Percentiles rank a stretch among this genome's conserved stretches.
Evolutionary conservation across 2,329 filamentous ascomycete species (phyloP).

Genomic region (Alternaria hordeiaustralica): DNA sequence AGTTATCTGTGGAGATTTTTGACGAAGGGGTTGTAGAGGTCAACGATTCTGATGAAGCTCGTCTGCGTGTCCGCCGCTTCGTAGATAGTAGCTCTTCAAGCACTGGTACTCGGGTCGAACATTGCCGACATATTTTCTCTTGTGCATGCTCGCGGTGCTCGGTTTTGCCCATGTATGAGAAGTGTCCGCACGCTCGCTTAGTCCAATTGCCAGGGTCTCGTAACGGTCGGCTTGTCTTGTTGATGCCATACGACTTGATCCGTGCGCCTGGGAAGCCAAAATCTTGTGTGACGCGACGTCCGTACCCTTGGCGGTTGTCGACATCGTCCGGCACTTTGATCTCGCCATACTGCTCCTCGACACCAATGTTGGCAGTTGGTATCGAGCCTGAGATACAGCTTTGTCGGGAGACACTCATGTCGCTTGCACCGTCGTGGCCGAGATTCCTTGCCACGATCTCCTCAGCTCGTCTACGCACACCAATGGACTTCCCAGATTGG

Average conservation of each 20-base stretch:
- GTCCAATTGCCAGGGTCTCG: conserved; percentile 32
- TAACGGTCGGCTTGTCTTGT: conserved; percentile 17
- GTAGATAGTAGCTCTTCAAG: conserved; percentile 1
- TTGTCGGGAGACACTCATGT: conserved; percentile 18
- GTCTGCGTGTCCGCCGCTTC: conserved; percentile 10
- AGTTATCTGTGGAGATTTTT: background rate
- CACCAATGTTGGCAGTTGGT: conserved; percentile 14
- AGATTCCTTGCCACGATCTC: conserved; percentile 21
- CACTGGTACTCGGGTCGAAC: conserved; percentile 20
- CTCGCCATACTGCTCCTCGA: conserved; percentile 21
- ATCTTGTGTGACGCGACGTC: conserved; percentile 40
- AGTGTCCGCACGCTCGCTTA: conserved; percentile 41
- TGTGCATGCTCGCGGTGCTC: conserved; percentile 25
- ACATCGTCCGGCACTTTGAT: conserved; percentile 32
- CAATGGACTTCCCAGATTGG: conserved; percentile 14
- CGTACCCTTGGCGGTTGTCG: conserved; percentile 39
- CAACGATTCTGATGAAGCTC: conserved; percentile 22
- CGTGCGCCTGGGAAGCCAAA: conserved; percentile 44
- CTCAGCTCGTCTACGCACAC: conserved; percentile 7
- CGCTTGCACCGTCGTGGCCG: conserved; percentile 35
- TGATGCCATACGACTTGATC: conserved; percentile 28
- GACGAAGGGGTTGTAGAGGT: conserved; percentile 14
- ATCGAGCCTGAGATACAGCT: conserved; percentile 8
- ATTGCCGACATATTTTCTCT: conserved; percentile 26
- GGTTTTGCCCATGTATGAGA: conserved; percentile 20